Conservation (phyloP, 257 asterid genomes). For the Solanum pennellii region DNA sequence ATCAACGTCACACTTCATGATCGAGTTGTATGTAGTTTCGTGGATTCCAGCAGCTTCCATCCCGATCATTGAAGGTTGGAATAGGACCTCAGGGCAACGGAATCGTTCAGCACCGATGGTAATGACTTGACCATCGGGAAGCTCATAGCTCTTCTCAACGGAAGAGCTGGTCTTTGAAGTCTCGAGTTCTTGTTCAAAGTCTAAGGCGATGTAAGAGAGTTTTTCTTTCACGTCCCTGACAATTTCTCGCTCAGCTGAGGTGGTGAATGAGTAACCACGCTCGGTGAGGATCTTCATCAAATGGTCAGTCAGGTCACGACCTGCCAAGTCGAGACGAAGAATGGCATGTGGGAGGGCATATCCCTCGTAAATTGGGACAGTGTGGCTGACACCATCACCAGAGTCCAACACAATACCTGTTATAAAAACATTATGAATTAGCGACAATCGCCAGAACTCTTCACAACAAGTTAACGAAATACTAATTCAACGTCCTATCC, state of each 20-base stretch:
- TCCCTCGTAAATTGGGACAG: conserved; percentile 35
- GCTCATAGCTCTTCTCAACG: conserved; percentile 28
- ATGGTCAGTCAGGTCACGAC: conserved; percentile 31
- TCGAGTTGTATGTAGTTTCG: conserved; percentile 32
- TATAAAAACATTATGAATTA: not conserved
- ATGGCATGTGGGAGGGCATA: conserved; percentile 33
- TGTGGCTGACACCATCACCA: conserved; percentile 39
- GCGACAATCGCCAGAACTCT: not conserved
- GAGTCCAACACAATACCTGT: conserved; percentile 37
- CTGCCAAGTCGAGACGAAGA: conserved; percentile 36
- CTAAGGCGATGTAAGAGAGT: conserved; percentile 29
- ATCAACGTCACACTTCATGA: conserved; percentile 40
- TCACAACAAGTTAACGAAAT: not conserved
- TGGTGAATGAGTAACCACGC: conserved; percentile 31
- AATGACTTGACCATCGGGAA: conserved; percentile 35
- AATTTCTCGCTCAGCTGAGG: conserved; percentile 32
- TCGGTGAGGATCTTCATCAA: conserved; percentile 30
- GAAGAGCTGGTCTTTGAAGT: conserved; percentile 27
- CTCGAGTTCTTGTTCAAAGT: conserved; percentile 29
- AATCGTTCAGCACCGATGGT: conserved; percentile 32
- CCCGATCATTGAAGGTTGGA: conserved; percentile 34
- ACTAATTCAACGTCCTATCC: not conserved
- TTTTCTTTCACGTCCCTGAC: conserved; percentile 35
- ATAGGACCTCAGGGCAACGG: conserved; percentile 41
- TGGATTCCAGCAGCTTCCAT: conserved; percentile 38